A percentile compares a stretch with the other conserved stretches of the same genome.
Conservation (phyloP, 2,329 filamentous ascomycete genomes). For the Ascochyta koolunga region DNA sequence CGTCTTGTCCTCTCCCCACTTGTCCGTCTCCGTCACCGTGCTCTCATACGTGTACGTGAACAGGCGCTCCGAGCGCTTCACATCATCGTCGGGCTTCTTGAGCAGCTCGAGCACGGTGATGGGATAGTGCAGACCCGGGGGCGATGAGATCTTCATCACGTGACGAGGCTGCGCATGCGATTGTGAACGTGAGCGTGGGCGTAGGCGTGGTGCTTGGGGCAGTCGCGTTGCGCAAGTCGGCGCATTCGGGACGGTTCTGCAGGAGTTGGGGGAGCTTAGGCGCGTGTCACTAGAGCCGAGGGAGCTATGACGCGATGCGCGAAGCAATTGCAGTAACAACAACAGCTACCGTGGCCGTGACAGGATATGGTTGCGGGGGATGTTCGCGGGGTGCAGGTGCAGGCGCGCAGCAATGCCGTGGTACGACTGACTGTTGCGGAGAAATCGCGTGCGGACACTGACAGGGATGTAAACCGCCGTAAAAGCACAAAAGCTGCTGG, state of each 20-base stretch:
- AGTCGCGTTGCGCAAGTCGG: conserved; percentile 38
- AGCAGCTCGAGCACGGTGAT: conserved; percentile 89
- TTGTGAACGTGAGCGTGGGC: conserved; percentile 6
- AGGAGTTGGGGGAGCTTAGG: conserved; percentile 20
- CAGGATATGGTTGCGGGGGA: neutral
- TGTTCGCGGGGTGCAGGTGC: conserved; percentile 4
- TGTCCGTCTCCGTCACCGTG: conserved; percentile 69
- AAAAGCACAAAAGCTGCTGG: conserved; percentile 8
- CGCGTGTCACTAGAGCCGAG: conserved; percentile 11
- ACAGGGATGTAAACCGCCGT: conserved; percentile 5
- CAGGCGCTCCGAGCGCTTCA: conserved; percentile 77
- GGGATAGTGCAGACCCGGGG: conserved; percentile 76
- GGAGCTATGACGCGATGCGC: conserved; percentile 6
- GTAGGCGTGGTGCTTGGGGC: conserved; percentile 20
- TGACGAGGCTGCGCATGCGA: conserved; percentile 41
- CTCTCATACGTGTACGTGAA: conserved; percentile 89
- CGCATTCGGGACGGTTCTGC: conserved; percentile 38
- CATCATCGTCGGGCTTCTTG: conserved; percentile 73
- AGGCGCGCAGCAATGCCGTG: conserved; percentile 7
- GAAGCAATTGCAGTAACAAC: neutral
- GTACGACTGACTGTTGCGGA: conserved; percentile 4
- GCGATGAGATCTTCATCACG: conserved; percentile 58
- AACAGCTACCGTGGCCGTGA: neutral
- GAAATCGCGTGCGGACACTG: conserved; percentile 10
- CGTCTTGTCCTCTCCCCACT: conserved; percentile 74